Evolutionary conservation across 2,329 filamentous ascomycete species (phyloP).

Genomic region (Pezicula radicicola): DNA sequence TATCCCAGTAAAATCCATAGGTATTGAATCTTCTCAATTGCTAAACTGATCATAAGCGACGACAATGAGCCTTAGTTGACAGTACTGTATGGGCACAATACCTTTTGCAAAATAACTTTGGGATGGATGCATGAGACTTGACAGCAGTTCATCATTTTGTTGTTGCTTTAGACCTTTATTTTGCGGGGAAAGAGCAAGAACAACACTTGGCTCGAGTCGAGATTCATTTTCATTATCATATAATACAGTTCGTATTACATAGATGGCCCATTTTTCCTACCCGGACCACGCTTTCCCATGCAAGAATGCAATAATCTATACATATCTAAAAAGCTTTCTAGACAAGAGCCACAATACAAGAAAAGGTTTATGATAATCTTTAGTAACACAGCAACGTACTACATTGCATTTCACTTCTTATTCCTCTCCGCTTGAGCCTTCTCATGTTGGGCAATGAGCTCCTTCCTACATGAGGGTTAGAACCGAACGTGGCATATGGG

Average conservation of each 20-base stretch:
- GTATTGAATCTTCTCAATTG: no score
- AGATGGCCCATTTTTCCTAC: neutral
- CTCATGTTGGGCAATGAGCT: slow-evolving; percentile 64
- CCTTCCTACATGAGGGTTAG: slow-evolving; percentile 42
- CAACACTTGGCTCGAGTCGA: neutral
- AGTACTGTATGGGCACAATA: no score
- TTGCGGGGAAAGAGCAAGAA: no score
- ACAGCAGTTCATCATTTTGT: no score
- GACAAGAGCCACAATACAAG: neutral
- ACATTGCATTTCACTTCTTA: slow-evolving; percentile 23
- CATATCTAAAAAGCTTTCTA: neutral
- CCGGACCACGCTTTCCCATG: slow-evolving; percentile 2
- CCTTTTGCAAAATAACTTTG: no score
- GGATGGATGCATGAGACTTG: no score
- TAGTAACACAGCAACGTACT: slow-evolving; percentile 8
- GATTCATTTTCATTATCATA: neutral
- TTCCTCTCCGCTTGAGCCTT: slow-evolving; percentile 59
- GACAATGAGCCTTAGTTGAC: no score
- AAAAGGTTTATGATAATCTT: neutral
- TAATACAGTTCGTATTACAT: slow-evolving; percentile 1
- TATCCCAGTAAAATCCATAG: no score
- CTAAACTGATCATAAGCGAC: no score
- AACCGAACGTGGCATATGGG: neutral
- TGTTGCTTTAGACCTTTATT: no score
- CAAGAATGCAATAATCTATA: neutral